Percentiles rank a stretch among this genome's conserved stretches.
Evolutionary conservation across 2,329 filamentous ascomycete genomes (phyloP).

Genomic region (Trichoderma sp.): DNA sequence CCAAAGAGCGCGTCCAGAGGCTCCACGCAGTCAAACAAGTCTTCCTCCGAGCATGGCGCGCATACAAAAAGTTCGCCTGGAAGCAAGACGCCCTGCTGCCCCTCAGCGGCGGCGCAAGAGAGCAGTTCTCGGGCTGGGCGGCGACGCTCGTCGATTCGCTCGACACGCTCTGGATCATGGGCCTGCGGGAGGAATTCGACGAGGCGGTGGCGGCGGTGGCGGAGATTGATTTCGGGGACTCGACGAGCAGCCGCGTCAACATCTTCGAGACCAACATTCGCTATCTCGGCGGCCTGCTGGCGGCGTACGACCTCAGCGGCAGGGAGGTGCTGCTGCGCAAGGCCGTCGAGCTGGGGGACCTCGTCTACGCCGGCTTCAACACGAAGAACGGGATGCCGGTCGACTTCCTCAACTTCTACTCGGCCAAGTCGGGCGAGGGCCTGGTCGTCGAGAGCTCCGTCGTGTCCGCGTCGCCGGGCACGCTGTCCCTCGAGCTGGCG

Average conservation of each 20-base stretch:
- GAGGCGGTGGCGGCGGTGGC: slow-evolving; percentile 61
- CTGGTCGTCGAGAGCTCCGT: slow-evolving; percentile 43
- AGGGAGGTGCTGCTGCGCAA: slow-evolving; percentile 60
- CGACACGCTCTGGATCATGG: slow-evolving; percentile 76
- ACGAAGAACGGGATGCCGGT: slow-evolving; percentile 68
- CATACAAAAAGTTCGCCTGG: slow-evolving; percentile 66
- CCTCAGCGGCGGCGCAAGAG: slow-evolving; percentile 52
- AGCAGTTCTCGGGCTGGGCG: slow-evolving; percentile 68
- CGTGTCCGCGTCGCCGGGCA: slow-evolving; percentile 57
- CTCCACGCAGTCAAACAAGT: slow-evolving; percentile 40
- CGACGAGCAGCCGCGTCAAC: slow-evolving; percentile 54
- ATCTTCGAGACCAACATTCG: slow-evolving; percentile 73
- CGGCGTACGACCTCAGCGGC: slow-evolving; percentile 68
- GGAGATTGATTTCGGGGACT: slow-evolving; percentile 62
- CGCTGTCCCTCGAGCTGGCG: slow-evolving; percentile 72
- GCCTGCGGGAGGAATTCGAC: slow-evolving; percentile 64
- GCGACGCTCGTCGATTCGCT: slow-evolving; percentile 68
- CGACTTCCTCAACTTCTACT: slow-evolving; percentile 50
- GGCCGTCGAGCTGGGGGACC: slow-evolving; percentile 63
- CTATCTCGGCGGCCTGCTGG: slow-evolving; percentile 68
- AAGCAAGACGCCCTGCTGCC: slow-evolving; percentile 65
- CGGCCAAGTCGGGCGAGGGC: slow-evolving; percentile 43
- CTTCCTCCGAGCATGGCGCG: slow-evolving; percentile 45
- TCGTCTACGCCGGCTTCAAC: slow-evolving; percentile 68
- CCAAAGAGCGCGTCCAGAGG: slow-evolving; percentile 37